Evolutionary conservation across 176 grass and related monocot genomes (phyloP), one percentile per base, ranked within the genome.

Genomic region (Poa annua): DNA sequence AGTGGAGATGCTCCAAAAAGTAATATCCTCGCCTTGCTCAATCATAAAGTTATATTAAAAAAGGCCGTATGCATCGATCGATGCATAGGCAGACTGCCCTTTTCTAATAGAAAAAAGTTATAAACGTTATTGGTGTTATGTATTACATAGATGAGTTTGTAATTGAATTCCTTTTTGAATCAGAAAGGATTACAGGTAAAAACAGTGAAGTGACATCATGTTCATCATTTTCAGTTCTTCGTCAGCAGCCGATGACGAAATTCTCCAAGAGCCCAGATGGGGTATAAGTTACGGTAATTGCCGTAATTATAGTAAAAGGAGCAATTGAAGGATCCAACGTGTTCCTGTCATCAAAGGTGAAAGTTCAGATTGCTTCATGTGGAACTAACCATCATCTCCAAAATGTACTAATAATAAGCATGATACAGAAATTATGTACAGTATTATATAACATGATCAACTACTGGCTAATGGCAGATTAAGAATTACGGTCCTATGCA

Each of bases 241-340:
- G 6, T 32, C 15, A 20, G 3, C 20, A 86, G 68, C 1, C 84
- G 67, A 8, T 34, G 10, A 0, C 3, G 80, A 55, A 87, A 90
- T 29, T 90, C 80, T 15, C 89, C 84, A 24, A 62, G 59, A 29
- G 59, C 59, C 59, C 59, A 62, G 5, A 62, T 62, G 59, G 59
- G 59, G 11, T 29, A 90, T n/a, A 87, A 45, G 61, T 90, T 90
- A 1, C 85, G 61, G 8, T 87, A 87, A 14, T 66, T 64, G 19
- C 50, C 19, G 0, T 84, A 90, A 24, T 55, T 87, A 8, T 87
- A 60, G 13, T 76, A 75, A 0, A 62, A 6, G 24, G 59, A 62
- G 59, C 24, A 62, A 5, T 62, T 62, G 59, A 62, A 62, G 59
- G 24, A 35, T 29, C 87, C 87, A 56, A 80, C 50, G 8, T 80